Evolutionary conservation across 257 asterid genomes (phyloP), one percentile per base, ranked within the genome.

Genomic region (Solanum habrochaites): DNA sequence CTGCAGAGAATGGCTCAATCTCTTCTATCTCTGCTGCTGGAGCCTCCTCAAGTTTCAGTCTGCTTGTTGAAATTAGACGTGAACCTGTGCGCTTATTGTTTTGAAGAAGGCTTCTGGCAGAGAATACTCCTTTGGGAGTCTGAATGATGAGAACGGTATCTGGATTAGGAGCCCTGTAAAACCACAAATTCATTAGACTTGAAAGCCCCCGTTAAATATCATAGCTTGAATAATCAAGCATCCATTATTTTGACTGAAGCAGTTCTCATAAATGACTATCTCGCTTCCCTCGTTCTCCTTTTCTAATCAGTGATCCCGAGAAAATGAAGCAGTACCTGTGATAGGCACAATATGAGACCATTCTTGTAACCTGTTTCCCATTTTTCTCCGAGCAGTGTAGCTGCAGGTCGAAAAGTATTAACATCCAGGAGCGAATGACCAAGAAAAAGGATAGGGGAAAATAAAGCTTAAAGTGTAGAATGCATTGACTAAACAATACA

Each of bases 281-380:
- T 40, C 82, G 35, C 20, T 39, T 35, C 84, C 86, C 67, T 85
- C 80, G 23, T 29, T 12, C 67, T 47, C 73, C n/a, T 16, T 21
- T 45, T 56, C n/a, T 49, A 35, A 85, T 72, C 40, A 18, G 56
- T 49, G 25, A 72, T 56, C 23, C 45, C 47, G 37, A 72, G 56
- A 77, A 64, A 80, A 40, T 58, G 82, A 66, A 86, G 62, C 72
- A 86, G 71, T 95, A 97, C 99, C 99, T 93, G 95, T 97, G 99
- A 90, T 93, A 97, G 45, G 99, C 95, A 60, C 99, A 97, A 86
- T 95, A 97, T 16, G 99, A 97, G 42, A 97, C 98, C 99, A 94
- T 96, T 91, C 94, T 96, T 32, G 98, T 97, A 37, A 92, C 82
- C 87, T 96, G 99, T 87, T 93, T 95, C 86, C 99, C 98, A 89